These are phyloP conservation scores for Blattamonas nauphoetae DNA, from an alignment of 78 protist species.

Conservation along the genomic window DNA sequence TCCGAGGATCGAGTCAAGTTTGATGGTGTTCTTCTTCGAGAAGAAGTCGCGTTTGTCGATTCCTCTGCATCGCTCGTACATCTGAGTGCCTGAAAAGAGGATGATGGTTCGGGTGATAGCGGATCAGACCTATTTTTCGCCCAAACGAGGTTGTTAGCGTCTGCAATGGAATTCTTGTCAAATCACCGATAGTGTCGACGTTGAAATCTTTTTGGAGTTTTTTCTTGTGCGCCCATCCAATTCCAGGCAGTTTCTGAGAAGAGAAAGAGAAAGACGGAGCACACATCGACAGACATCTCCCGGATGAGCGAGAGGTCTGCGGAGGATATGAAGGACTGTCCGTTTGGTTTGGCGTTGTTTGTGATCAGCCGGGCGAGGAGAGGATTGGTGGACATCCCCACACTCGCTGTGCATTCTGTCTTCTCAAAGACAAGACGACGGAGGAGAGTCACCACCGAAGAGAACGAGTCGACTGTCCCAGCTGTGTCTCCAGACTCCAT, in stretches of 20 bases:
- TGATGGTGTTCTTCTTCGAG: background rate
- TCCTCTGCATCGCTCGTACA: background rate
- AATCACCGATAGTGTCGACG: background rate
- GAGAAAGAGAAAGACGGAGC: background rate
- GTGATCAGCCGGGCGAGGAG: background rate
- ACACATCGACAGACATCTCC: background rate
- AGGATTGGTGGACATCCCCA: background rate
- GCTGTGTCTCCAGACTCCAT: background rate
- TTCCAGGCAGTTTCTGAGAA: background rate
- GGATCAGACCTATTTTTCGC: background rate
- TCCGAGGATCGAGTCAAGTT: background rate
- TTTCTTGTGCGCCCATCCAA: background rate
- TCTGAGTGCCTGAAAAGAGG: background rate
- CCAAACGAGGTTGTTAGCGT: background rate
- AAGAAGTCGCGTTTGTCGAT: background rate
- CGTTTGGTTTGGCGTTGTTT: constrained; percentile 17
- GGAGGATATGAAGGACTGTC: background rate
- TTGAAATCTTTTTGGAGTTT: background rate
- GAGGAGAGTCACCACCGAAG: background rate
- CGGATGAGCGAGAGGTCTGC: background rate
- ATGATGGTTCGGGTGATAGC: background rate
- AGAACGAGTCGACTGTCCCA: background rate
- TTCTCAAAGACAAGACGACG: background rate
- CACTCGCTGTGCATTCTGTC: background rate
- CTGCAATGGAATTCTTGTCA: background rate